These are phyloP conservation scores for Globisporangium spinosum DNA, from an alignment of 352 stramenopile species.

Conservation along the genomic window DNA sequence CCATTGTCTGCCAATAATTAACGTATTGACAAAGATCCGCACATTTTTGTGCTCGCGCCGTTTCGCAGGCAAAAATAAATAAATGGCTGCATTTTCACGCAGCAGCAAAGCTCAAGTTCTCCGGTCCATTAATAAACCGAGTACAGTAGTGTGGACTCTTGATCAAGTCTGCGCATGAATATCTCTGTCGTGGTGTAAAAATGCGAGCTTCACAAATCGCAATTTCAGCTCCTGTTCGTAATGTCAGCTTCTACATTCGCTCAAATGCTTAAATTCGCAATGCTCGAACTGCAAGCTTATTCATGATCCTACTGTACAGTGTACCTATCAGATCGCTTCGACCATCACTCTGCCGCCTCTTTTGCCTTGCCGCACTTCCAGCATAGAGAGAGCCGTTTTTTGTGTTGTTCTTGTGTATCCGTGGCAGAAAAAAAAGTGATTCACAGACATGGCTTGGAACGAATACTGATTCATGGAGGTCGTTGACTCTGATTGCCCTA, in stretches of 20 bases:
- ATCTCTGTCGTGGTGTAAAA: background rate
- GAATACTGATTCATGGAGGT: background rate
- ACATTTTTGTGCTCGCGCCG: background rate
- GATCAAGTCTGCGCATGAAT: background rate
- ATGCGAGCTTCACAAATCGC: background rate
- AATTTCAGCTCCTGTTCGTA: background rate
- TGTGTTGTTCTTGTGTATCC: background rate
- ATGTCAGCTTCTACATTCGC: background rate
- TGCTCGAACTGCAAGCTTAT: background rate
- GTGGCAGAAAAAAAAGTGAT: conserved; percentile 5
- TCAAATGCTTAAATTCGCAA: background rate
- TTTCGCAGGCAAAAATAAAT: background rate
- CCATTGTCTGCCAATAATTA: background rate
- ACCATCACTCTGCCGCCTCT: conserved; percentile 1
- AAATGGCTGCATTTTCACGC: background rate
- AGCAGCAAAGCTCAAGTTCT: background rate
- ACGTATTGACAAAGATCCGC: background rate
- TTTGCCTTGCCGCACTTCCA: conserved; percentile 1
- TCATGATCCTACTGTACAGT: background rate
- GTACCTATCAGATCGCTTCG: background rate
- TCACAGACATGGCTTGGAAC: background rate
- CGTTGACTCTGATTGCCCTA: background rate
- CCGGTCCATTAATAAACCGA: background rate
- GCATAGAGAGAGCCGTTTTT: conserved; percentile 12
- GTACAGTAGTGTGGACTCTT: background rate